Evolutionary conservation across 1,139 yeast genomes (phyloP).

Genomic region (Kurtzmaniella quercitrusa): DNA sequence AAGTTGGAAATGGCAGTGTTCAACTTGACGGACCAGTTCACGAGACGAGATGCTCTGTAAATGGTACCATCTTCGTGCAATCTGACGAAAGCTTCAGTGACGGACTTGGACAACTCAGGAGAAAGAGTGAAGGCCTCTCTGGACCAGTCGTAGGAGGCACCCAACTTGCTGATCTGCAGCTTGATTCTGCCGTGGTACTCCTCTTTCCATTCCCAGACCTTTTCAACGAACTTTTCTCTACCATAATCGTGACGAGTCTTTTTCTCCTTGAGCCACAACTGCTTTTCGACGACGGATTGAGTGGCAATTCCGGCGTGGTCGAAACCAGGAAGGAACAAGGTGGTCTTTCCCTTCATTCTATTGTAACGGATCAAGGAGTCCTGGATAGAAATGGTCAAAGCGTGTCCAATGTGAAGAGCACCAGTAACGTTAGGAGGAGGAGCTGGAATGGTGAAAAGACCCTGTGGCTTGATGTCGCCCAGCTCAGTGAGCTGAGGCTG

Average conservation of each 20-base stretch:
- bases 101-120: slow-evolving; percentile 75
- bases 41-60: slow-evolving; percentile 89
- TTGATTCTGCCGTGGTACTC: slow-evolving; percentile 85
- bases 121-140: slow-evolving; percentile 92
- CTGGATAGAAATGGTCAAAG: slow-evolving; percentile 91
- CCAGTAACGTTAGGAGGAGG: slow-evolving; percentile 99
- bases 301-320: slow-evolving; percentile 99
- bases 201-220: slow-evolving; percentile 99
- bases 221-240: slow-evolving; percentile 80
- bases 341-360: slow-evolving; percentile 97
- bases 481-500: slow-evolving; percentile 78
- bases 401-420: slow-evolving; percentile 98
- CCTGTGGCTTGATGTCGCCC: slow-evolving; percentile 78
- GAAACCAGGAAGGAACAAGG: slow-evolving; percentile 90
- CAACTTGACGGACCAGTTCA: slow-evolving; percentile 93
- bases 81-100: slow-evolving; percentile 85
- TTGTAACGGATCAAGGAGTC: slow-evolving; percentile 89
- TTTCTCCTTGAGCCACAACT: slow-evolving; percentile 82
- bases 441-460: slow-evolving; percentile 86
- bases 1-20: slow-evolving; percentile 94
- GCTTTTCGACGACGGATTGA: slow-evolving; percentile 97
- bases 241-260: slow-evolving; percentile 94
- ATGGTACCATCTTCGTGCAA: slow-evolving; percentile 93
- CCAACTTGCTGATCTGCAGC: slow-evolving; percentile 77
- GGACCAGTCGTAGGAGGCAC: slow-evolving; percentile 96